phyloP scores from a whole-genome alignment of 495 filamentous ascomycete species.

The Beverwykella pulmonaria region DNA sequence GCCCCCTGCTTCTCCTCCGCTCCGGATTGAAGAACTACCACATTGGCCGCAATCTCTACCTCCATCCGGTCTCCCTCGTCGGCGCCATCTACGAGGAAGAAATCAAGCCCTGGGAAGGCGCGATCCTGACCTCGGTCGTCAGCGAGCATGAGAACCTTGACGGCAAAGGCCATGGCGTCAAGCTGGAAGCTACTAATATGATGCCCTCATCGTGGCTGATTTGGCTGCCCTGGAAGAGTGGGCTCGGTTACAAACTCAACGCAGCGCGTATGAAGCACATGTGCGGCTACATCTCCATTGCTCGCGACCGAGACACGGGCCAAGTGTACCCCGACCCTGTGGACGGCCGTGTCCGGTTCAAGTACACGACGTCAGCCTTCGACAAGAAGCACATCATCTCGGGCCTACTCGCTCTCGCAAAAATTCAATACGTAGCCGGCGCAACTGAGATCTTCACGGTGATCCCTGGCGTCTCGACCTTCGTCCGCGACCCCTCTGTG shows the following conservation, averaged over 20 bases:
- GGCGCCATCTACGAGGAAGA: conserved; percentile 67
- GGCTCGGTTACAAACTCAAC: conserved; percentile 67
- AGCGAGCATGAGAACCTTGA: conserved; percentile 82
- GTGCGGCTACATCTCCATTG: conserved; percentile 67
- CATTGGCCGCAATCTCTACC: conserved; percentile 80
- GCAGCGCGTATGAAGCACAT: conserved; percentile 64
- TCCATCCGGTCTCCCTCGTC: conserved; percentile 72
- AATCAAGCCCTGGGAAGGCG: conserved; percentile 75
- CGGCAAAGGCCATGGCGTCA: conserved; percentile 77
- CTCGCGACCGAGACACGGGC: conserved; percentile 72
- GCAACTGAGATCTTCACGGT: conserved; percentile 74
- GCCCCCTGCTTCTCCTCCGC: conserved; percentile 72
- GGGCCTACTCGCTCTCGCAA: conserved; percentile 70
- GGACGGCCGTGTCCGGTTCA: conserved; percentile 63
- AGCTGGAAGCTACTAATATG: conserved; percentile 75
- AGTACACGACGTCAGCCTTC: conserved; percentile 68
- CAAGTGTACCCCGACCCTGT: conserved; percentile 73
- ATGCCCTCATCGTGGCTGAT: conserved; percentile 60
- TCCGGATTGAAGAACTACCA: conserved; percentile 76
- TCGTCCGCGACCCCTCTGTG: conserved; percentile 56
- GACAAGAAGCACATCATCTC: conserved; percentile 70
- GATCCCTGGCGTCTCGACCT: conserved; percentile 63
- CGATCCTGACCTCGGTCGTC: conserved; percentile 74
- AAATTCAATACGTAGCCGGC: conserved; percentile 74
- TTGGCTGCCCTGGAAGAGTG: conserved; percentile 63